A percentile compares a stretch with the other conserved stretches of the same genome.
These are phyloP conservation scores for Chlamydomonas sp. DNA, from an alignment of 139 green algal genomes.

Conservation along the genomic window DNA sequence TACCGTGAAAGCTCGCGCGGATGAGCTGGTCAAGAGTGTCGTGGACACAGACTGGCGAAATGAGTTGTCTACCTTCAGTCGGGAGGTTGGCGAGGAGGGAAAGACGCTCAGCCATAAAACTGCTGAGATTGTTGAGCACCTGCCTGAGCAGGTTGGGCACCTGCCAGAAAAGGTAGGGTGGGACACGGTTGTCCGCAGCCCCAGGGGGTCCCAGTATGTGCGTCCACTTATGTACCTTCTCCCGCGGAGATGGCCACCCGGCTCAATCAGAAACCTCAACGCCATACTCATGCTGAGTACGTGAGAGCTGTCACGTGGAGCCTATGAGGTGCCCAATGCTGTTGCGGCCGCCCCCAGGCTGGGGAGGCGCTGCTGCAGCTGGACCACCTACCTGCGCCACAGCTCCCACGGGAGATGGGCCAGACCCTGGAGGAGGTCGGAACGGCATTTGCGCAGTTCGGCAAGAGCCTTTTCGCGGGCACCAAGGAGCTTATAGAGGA, in stretches of 20 bases:
- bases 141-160: constrained; percentile 52
- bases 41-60: constrained; percentile 77
- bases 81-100: constrained; percentile 72
- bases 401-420: constrained; percentile 6
- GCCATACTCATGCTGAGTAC: too few relatives aligned
- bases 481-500: constrained; percentile 80
- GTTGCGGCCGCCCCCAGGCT: neutral
- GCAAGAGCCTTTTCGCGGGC: constrained; percentile 57
- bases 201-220: neutral
- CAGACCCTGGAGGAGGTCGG: constrained; percentile 42
- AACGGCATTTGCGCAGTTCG: constrained; percentile 46
- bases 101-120: constrained; percentile 59
- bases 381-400: neutral
- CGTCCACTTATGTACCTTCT: neutral
- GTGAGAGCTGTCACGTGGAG: too few relatives aligned
- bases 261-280: too few relatives aligned
- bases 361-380: constrained; percentile 21
- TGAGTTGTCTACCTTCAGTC: constrained; percentile 75
- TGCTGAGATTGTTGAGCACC: constrained; percentile 57
- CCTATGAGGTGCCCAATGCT: neutral
- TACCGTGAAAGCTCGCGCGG: constrained; percentile 67
- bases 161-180: constrained; percentile 50
- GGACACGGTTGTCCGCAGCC: neutral
- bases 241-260: neutral
- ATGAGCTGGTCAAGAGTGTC: constrained; percentile 74